Conservation (phyloP, 768 basidiomycete species). For the Trametes villosa region DNA sequence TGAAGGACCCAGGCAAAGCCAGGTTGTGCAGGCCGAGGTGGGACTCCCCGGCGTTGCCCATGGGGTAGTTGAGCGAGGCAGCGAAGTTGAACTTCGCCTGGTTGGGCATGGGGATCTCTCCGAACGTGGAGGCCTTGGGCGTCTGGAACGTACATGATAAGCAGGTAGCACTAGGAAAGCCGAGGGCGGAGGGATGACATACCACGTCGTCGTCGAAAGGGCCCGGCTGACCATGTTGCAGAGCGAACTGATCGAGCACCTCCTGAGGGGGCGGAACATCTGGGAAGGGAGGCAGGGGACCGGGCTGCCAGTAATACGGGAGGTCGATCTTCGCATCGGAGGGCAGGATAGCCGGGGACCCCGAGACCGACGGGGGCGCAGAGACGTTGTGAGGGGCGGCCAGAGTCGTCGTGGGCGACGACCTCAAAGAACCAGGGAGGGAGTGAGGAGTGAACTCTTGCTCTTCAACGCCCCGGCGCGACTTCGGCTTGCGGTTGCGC, state of each 20-base stretch:
- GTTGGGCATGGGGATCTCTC: constrained; percentile 6
- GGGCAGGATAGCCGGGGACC: not conserved
- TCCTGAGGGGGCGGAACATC: not conserved
- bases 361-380: not conserved
- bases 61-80: not conserved
- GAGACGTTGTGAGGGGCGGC: not conserved
- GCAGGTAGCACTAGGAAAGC: not conserved
- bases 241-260: not conserved
- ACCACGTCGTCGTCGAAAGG: constrained; percentile 5
- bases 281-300: not conserved
- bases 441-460: not conserved
- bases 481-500: constrained; percentile 38
- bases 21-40: constrained; percentile 18
- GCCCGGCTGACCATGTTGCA: not conserved
- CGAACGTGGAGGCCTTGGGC: constrained; percentile 13
- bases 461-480: constrained; percentile 21
- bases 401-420: constrained; percentile 1
- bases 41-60: not conserved
- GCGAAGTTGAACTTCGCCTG: constrained; percentile 17
- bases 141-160: not conserved
- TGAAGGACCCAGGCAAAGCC: not conserved
- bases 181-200: not conserved
- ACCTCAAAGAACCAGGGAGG: constrained; percentile 3
- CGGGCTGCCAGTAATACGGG: not conserved
- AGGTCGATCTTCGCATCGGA: not conserved